Evolutionary conservation across 208 protist species (phyloP).

Genomic region (Strigomonas culicis): DNA sequence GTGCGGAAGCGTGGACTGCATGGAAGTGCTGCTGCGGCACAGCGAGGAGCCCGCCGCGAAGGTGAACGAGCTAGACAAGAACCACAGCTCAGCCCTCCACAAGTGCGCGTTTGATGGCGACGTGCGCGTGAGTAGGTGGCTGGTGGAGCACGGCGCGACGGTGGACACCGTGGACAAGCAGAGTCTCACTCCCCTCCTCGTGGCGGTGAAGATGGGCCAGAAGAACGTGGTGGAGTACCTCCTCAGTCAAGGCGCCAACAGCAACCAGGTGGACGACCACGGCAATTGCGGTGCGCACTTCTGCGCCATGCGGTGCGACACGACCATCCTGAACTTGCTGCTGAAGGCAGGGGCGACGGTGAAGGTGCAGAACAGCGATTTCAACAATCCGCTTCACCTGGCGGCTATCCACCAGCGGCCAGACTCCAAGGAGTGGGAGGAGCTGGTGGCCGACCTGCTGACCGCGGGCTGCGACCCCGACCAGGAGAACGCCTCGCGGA

Average conservation of each 20-base stretch:
- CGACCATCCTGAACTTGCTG: slow-evolving; percentile 71
- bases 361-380: slow-evolving; percentile 67
- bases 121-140: slow-evolving; percentile 80
- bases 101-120: slow-evolving; percentile 90
- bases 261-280: slow-evolving; percentile 62
- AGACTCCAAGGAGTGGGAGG: slow-evolving; percentile 85
- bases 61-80: slow-evolving; percentile 85
- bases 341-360: slow-evolving; percentile 50
- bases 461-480: slow-evolving; percentile 63
- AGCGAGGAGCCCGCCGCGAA: slow-evolving; percentile 57
- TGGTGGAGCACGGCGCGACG: slow-evolving; percentile 83
- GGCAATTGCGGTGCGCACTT: slow-evolving; percentile 85
- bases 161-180: slow-evolving; percentile 71
- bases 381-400: slow-evolving; percentile 83
- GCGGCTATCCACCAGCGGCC: slow-evolving; percentile 66
- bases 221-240: slow-evolving; percentile 72
- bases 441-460: slow-evolving; percentile 69
- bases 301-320: slow-evolving; percentile 83
- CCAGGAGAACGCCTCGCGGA: slow-evolving; percentile 74
- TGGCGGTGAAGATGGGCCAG: slow-evolving; percentile 90
- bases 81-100: slow-evolving; percentile 81
- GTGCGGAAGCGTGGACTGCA: slow-evolving; percentile 86
- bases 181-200: slow-evolving; percentile 78
- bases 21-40: slow-evolving; percentile 78
- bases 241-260: slow-evolving; percentile 57